These are phyloP conservation scores for Cercophora newfieldiana DNA, from an alignment of 495 filamentous ascomycete species.

Conservation along the genomic window DNA sequence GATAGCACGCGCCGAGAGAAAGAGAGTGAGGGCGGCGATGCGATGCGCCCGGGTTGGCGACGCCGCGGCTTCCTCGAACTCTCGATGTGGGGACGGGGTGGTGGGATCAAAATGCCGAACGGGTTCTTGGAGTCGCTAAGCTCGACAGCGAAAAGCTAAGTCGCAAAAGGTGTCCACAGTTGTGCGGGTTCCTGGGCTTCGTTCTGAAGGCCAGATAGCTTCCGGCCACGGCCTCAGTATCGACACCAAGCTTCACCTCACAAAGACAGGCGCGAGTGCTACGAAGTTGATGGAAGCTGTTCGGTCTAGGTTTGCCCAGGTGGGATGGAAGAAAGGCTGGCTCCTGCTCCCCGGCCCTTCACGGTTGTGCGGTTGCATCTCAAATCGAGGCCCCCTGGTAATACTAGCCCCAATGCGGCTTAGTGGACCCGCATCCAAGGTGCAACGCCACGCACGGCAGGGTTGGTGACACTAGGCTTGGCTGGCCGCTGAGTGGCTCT, in stretches of 20 bases:
- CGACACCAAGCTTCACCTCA: background rate
- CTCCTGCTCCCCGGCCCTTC: too few relatives aligned
- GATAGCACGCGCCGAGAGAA: background rate
- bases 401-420: background rate
- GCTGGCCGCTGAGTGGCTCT: background rate
- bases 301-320: background rate
- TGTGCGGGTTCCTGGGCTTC: background rate
- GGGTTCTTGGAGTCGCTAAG: background rate
- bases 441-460: background rate
- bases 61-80: background rate
- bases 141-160: background rate
- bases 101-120: too few relatives aligned
- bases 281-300: background rate
- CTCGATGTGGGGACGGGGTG: background rate
- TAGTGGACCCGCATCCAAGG: background rate
- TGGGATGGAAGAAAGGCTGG: background rate
- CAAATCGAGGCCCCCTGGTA: constrained; percentile 1
- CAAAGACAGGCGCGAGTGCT: background rate
- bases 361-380: background rate
- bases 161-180: background rate
- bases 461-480: too few relatives aligned
- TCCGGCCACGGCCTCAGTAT: background rate
- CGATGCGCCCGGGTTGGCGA: background rate
- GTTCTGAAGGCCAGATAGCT: background rate
- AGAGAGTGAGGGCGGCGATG: background rate